Percentiles rank a stretch among this genome's conserved stretches.
Conservation (phyloP, 2,329 filamentous ascomycete genomes). For the Colletotrichum sp. region DNA sequence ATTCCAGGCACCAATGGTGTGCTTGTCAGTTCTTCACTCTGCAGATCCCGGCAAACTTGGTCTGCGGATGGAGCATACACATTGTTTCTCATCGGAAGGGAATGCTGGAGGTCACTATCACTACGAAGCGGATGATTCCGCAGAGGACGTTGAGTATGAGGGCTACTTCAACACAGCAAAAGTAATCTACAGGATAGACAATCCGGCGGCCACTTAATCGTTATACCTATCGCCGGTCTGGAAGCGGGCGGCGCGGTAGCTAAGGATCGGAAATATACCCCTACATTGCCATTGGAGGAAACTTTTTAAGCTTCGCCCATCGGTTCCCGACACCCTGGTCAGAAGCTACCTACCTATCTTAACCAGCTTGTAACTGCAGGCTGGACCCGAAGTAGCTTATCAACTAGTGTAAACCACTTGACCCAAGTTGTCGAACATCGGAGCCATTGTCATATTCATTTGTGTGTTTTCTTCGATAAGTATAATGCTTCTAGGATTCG, state of each 20-base stretch:
- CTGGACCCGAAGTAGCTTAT: not conserved
- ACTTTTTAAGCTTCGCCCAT: not conserved
- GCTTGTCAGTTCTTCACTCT: constrained; percentile 46
- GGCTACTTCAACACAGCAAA: constrained; percentile 50
- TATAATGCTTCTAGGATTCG: not conserved
- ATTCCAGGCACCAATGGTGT: constrained; percentile 40
- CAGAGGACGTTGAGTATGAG: constrained; percentile 47
- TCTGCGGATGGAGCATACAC: constrained; percentile 52
- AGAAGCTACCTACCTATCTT: not conserved
- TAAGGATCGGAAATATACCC: not conserved
- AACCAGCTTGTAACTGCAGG: not conserved
- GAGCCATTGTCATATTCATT: not conserved
- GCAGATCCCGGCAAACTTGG: constrained; percentile 41
- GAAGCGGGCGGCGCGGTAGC: not conserved
- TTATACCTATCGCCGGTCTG: not conserved
- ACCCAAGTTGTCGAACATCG: not conserved
- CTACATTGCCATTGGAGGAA: not conserved
- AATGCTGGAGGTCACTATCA: constrained; percentile 50
- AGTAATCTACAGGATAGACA: constrained; percentile 42
- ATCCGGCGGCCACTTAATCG: not conserved
- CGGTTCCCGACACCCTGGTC: not conserved
- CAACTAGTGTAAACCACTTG: not conserved
- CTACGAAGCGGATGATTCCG: constrained; percentile 36
- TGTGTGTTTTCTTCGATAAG: not conserved
- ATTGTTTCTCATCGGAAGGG: constrained; percentile 42